These are phyloP conservation scores for Nicotiana sylvestris DNA, from an alignment of 257 asterid species.

Conservation along the genomic window DNA sequence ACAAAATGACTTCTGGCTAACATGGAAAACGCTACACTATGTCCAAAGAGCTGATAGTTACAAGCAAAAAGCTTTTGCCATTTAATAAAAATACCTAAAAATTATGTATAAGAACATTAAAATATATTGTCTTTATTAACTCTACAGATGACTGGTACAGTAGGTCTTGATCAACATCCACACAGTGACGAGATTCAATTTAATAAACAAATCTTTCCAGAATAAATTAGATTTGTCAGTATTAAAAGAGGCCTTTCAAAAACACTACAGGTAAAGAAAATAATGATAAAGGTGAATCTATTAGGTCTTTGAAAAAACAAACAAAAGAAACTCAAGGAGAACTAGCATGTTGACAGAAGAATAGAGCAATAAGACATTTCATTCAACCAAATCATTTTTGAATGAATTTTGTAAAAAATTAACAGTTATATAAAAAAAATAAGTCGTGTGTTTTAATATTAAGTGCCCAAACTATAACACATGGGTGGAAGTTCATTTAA, in stretches of 20 bases:
- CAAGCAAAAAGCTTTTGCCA: too few species aligned
- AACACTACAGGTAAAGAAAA: background rate
- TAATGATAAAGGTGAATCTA: background rate
- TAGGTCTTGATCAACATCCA: too few species aligned
- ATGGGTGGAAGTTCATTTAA: background rate
- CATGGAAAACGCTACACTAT: too few species aligned
- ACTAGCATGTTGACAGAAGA: background rate
- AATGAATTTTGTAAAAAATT: background rate
- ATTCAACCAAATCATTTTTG: background rate
- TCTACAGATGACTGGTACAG: too few species aligned
- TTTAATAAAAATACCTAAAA: too few species aligned
- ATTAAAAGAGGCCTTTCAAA: background rate
- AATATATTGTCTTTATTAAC: too few species aligned
- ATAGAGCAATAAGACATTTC: background rate
- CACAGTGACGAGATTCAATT: background rate
- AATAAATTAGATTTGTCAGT: background rate
- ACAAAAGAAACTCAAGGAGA: background rate
- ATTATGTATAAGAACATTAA: too few species aligned
- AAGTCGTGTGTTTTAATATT: background rate
- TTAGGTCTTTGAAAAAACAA: background rate
- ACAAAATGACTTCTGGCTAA: too few species aligned
- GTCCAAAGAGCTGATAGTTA: too few species aligned
- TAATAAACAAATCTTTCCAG: background rate
- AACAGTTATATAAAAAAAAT: background rate
- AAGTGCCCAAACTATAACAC: background rate